Percentiles rank a stretch among this genome's conserved stretches.
These are phyloP conservation scores for Fusarium circinatum DNA, from an alignment of 2,329 filamentous ascomycete genomes.

Conservation along the genomic window DNA sequence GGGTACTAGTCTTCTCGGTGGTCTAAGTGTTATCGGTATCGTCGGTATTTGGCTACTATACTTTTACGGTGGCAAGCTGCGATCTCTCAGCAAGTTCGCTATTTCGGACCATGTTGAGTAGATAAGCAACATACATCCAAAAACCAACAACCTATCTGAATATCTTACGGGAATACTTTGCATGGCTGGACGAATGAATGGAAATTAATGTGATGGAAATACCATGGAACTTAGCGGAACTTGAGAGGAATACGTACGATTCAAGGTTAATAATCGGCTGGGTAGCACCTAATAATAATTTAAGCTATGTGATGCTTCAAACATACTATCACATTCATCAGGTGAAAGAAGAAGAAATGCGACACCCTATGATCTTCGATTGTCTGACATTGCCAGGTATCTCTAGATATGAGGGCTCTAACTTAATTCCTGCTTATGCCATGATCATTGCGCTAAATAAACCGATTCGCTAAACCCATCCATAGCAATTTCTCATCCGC, in stretches of 20 bases:
- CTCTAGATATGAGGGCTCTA: constrained; percentile 5
- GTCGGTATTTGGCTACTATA: constrained; percentile 70
- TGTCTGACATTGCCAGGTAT: constrained; percentile 10
- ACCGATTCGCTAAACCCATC: not conserved
- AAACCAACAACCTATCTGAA: not conserved
- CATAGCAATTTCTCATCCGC: not conserved
- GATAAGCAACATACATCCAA: not conserved
- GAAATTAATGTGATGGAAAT: constrained; percentile 13
- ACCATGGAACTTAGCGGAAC: constrained; percentile 8
- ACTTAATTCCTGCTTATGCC: not conserved
- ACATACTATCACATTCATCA: not conserved
- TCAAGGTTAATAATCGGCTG: not conserved
- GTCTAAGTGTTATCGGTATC: constrained; percentile 63
- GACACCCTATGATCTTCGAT: not conserved
- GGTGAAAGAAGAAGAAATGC: not conserved
- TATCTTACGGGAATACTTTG: not conserved
- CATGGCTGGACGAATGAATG: not conserved
- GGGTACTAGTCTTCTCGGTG: constrained; percentile 67
- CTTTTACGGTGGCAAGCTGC: constrained; percentile 64
- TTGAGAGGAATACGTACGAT: not conserved
- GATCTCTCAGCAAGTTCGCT: constrained; percentile 68
- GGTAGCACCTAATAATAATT: constrained; percentile 8
- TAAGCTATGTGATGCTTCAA: not conserved
- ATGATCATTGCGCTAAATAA: not conserved
- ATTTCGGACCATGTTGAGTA: constrained; percentile 44